Evolutionary conservation across 352 stramenopile species (phyloP), one percentile per base, ranked within the genome.

Genomic region (Pythium phragmiticola): DNA sequence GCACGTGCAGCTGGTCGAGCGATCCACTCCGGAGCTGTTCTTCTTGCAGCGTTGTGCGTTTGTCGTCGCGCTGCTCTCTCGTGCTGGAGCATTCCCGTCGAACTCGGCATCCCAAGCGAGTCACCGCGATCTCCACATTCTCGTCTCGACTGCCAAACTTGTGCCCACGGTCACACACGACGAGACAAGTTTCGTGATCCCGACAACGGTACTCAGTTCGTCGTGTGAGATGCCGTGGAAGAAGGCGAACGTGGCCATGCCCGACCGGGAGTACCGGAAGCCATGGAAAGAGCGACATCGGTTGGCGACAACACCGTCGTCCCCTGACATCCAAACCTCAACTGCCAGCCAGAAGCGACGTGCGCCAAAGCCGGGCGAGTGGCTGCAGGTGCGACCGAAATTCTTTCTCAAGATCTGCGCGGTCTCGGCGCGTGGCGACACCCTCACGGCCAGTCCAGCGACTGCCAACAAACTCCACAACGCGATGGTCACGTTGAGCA

Each of bases 331-430:
- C 16, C 48, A 41, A 54, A 7, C 13, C 33, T 19, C 1, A 3
- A 7, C 19, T 19, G 52, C 41, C 7, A 30, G 17, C 30, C 14
- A 41, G 6, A 43, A 4, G 30, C n/a, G 45, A 17, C 51, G 69
- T 16, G 71, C 55, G 11, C 77, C 79, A 7, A 77, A 75, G 17
- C 47, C 51, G 34, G 74, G 81, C 17, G 76, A 90, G 23, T 87
- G 81, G 79, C 45, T 90, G 11, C 71, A 90, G 65, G 19, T 90
- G 17, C 56, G 33, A 16, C 39, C 68, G 19, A 82, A 82, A 49
- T 68, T 73, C 42, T 88, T 82, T 37, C 17, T 88, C 17, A 75
- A 73, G 53, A 77, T 89, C 58, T 43, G 63, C 8, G 72, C 72
- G 41, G 36, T 83, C 16, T 81, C 77, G 16, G 23, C 34, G 1